These are phyloP conservation scores for Argentina anserina DNA, from an alignment of 306 rosid genomes.

Conservation along the genomic window DNA sequence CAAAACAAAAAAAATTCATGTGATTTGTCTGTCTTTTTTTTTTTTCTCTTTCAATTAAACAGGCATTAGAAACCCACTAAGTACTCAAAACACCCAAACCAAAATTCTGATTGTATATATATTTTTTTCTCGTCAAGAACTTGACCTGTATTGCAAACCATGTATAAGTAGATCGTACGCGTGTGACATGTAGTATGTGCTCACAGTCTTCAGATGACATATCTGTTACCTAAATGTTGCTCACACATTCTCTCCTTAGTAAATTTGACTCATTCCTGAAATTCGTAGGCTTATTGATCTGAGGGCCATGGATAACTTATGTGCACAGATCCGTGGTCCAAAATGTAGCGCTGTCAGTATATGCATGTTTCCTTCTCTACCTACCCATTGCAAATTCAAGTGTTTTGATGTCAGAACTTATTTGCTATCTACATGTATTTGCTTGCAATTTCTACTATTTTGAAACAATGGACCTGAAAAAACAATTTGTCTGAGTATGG, in stretches of 20 bases:
- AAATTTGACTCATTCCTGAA: constrained; percentile 2
- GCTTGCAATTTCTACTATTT: background rate
- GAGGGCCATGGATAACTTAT: constrained; percentile 3
- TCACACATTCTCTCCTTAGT: background rate
- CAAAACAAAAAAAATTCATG: background rate
- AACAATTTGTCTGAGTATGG: background rate
- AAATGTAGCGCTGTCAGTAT: background rate
- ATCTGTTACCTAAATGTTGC: background rate
- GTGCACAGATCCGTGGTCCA: background rate
- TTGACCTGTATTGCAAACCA: background rate
- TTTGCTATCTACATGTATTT: background rate
- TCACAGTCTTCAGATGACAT: background rate
- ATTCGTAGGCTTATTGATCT: background rate
- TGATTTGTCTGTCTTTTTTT: background rate
- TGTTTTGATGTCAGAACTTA: background rate
- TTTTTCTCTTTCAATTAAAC: background rate
- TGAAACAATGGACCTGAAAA: background rate
- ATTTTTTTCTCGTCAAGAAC: too few species aligned
- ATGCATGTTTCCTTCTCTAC: background rate
- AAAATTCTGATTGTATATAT: too few species aligned
- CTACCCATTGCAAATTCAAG: background rate
- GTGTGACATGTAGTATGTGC: background rate
- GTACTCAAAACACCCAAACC: background rate
- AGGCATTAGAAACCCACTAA: background rate
- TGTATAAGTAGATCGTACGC: background rate